These are phyloP conservation scores for Aspergillus unguis DNA, from an alignment of 2,329 filamentous ascomycete genomes.

Conservation along the genomic window DNA sequence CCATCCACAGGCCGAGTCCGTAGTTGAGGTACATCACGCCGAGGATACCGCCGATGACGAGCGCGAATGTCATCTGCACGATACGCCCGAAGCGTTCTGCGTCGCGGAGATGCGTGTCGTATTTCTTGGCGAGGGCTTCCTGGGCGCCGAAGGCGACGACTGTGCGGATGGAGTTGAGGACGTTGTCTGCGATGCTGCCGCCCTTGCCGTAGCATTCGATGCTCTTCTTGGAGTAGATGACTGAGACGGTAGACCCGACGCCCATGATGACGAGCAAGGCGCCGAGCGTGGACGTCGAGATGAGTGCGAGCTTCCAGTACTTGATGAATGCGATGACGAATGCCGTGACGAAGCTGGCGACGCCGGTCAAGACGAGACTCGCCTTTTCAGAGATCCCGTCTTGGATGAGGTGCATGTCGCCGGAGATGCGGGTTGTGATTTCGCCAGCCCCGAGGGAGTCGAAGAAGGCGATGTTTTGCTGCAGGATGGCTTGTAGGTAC, in stretches of 20 bases:
- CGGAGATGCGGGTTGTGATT: constrained; percentile 85
- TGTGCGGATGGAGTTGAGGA: constrained; percentile 49
- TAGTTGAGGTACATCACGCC: constrained; percentile 34
- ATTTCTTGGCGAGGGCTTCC: constrained; percentile 26
- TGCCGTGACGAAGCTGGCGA: constrained; percentile 77
- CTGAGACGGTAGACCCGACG: constrained; percentile 64
- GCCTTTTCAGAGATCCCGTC: constrained; percentile 90
- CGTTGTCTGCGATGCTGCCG: constrained; percentile 50
- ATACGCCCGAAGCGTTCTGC: constrained; percentile 27
- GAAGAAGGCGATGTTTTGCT: constrained; percentile 85
- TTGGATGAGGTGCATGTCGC: constrained; percentile 85
- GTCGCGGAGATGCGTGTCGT: constrained; percentile 24
- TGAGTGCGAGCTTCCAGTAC: constrained; percentile 89
- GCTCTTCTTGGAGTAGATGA: constrained; percentile 72
- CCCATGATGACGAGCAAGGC: constrained; percentile 74
- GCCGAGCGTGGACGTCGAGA: constrained; percentile 73
- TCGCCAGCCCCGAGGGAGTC: constrained; percentile 87
- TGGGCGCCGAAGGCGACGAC: constrained; percentile 48
- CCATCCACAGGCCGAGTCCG: constrained; percentile 36
- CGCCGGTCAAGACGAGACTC: constrained; percentile 67
- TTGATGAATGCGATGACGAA: constrained; percentile 85
- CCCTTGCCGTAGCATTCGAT: constrained; percentile 68
- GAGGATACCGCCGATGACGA: constrained; percentile 30
- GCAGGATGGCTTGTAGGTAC: constrained; percentile 76
- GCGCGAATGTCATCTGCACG: constrained; percentile 26